phyloP scores from a whole-genome alignment of 2,329 filamentous ascomycete species.

The Pochonia chlamydosporia region DNA sequence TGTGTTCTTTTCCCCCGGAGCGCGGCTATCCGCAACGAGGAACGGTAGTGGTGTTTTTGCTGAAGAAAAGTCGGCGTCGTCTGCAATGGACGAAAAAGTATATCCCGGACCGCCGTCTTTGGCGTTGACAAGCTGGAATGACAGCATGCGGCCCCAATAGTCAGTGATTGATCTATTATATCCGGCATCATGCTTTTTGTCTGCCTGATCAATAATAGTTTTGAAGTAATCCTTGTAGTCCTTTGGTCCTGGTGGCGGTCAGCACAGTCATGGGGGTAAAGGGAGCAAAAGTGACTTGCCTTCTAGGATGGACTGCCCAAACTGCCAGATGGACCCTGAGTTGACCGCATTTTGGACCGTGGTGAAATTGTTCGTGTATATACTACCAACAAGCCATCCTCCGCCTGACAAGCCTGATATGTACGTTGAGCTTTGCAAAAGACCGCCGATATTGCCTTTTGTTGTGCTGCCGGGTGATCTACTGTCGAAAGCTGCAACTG shows the following conservation, averaged over 20 bases:
- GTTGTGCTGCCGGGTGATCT: constrained; percentile 46
- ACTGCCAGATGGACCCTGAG: constrained; percentile 32
- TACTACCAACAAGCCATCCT: constrained; percentile 76
- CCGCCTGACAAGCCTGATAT: constrained; percentile 76
- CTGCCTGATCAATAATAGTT: constrained; percentile 27
- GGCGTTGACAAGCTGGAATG: constrained; percentile 77
- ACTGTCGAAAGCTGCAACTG: constrained; percentile 70
- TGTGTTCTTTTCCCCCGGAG: constrained; percentile 36
- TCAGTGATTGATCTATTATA: constrained; percentile 68
- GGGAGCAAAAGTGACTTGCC: constrained; percentile 18
- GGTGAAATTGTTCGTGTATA: constrained; percentile 80
- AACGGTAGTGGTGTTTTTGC: constrained; percentile 44
- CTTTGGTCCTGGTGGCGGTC: constrained; percentile 22
- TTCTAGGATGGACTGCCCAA: constrained; percentile 33
- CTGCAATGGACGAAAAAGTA: constrained; percentile 68
- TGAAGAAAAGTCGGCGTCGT: constrained; percentile 34
- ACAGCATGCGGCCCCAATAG: constrained; percentile 82
- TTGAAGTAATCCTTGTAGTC: constrained; percentile 32
- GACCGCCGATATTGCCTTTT: constrained; percentile 66
- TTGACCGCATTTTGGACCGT: constrained; percentile 38
- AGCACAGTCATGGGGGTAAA: neutral
- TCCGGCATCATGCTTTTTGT: constrained; percentile 32
- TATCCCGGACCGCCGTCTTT: constrained; percentile 66
- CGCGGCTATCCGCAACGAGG: constrained; percentile 41
- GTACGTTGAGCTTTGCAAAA: constrained; percentile 78